These are phyloP conservation scores for Ustilago xerochloae DNA, from an alignment of 1,284 basidiomycete genomes.

Conservation along the genomic window DNA sequence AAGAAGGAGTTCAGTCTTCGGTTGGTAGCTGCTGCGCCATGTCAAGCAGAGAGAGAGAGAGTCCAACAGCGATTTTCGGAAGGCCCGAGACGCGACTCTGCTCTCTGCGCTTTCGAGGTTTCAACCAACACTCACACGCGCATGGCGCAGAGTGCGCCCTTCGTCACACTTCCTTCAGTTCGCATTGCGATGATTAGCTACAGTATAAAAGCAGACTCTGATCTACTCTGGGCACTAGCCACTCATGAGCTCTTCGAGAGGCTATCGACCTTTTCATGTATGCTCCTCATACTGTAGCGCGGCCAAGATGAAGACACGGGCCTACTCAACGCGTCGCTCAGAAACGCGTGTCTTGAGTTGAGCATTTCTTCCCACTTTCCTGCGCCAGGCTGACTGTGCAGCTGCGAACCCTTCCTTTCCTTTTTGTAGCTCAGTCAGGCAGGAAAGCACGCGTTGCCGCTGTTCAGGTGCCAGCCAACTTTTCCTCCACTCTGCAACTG, in stretches of 20 bases:
- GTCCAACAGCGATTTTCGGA: slow-evolving; percentile 13
- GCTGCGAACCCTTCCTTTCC: neutral
- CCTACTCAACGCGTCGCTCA: slow-evolving; percentile 18
- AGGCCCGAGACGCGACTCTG: slow-evolving; percentile 8
- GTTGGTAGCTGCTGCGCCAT: neutral
- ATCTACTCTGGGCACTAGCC: no score
- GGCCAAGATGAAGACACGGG: neutral
- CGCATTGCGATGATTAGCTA: no score
- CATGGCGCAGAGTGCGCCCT: neutral
- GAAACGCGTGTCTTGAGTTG: neutral
- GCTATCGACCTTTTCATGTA: no score
- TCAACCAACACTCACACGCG: neutral
- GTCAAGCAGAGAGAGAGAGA: neutral
- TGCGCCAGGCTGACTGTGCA: neutral
- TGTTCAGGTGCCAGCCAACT: neutral
- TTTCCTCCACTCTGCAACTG: neutral
- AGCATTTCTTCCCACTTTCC: neutral
- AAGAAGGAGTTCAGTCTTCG: no score
- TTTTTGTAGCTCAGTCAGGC: neutral
- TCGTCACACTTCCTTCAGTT: neutral
- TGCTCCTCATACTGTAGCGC: no score
- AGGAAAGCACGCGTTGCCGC: slow-evolving; percentile 7
- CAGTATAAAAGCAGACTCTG: no score
- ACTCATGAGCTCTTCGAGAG: no score
- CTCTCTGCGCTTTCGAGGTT: neutral